Percentiles rank a stretch among this genome's conserved stretches.
Evolutionary conservation across 305 asterid species (phyloP).

Genomic region (Fraxinus velutina): DNA sequence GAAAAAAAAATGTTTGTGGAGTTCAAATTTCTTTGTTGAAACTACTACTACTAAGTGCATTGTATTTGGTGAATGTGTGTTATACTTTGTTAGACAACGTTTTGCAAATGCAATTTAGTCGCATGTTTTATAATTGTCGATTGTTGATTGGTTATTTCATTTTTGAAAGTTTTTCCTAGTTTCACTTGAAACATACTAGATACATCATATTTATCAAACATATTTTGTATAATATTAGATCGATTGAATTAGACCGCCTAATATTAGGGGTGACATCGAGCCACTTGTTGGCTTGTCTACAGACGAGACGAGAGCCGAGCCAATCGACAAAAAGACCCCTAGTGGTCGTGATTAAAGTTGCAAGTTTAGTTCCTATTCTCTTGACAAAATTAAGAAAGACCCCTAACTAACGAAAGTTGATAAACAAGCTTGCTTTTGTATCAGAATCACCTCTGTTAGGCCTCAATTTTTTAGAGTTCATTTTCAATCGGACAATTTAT

Average conservation of each 20-base stretch:
- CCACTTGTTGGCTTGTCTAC: not conserved
- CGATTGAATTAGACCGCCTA: not conserved
- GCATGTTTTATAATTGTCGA: not conserved
- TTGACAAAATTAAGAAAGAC: not conserved
- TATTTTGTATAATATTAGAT: not conserved
- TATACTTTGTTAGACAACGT: slow-evolving; percentile 27
- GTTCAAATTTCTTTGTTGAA: slow-evolving; percentile 20
- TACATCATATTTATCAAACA: not conserved
- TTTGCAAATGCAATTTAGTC: not conserved
- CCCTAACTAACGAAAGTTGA: not conserved
- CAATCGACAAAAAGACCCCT: no score
- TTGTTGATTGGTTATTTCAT: not conserved
- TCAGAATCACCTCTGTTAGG: not conserved
- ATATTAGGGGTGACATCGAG: not conserved
- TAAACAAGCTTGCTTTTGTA: not conserved
- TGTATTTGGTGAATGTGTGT: slow-evolving; percentile 23
- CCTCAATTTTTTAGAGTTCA: not conserved
- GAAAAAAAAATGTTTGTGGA: slow-evolving; percentile 28
- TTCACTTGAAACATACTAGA: not conserved
- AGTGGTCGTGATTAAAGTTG: not conserved
- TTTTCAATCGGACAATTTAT: no score
- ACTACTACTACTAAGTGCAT: not conserved
- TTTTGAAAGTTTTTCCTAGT: not conserved
- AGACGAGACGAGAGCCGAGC: not conserved
- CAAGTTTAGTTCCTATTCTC: not conserved